Evolutionary conservation across 2,329 filamentous ascomycete species (phyloP).

Genomic region (Penicillium sp.): DNA sequence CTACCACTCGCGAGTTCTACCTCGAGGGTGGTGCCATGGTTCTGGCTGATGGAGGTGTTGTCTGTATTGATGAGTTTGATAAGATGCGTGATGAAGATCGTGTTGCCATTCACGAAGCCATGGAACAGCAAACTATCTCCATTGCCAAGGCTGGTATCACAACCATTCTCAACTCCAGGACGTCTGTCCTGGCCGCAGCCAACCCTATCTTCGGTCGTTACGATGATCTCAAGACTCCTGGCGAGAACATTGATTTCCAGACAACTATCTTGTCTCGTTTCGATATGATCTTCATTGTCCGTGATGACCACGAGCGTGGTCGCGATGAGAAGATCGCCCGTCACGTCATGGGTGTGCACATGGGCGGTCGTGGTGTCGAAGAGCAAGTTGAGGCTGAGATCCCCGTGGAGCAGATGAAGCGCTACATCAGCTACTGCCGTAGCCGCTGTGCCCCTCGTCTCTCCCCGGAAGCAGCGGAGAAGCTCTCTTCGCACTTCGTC

Average conservation of each 20-base stretch:
- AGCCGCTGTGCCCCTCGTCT: slow-evolving; percentile 90
- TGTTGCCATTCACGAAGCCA: slow-evolving; percentile 97
- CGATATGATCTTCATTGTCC: slow-evolving; percentile 99
- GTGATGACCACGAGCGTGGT: slow-evolving; percentile 85
- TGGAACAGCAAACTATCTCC: slow-evolving; percentile 99
- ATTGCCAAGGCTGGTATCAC: slow-evolving; percentile 99
- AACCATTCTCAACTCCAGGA: slow-evolving; percentile 93
- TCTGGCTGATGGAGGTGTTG: slow-evolving; percentile 91
- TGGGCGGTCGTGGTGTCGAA: slow-evolving; percentile 81
- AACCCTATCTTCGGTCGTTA: slow-evolving; percentile 98
- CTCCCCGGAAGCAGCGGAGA: slow-evolving; percentile 87
- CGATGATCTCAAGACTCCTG: slow-evolving; percentile 95
- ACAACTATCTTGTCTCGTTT: slow-evolving; percentile 98
- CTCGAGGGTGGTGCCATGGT: slow-evolving; percentile 99
- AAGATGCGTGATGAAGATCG: slow-evolving; percentile 99
- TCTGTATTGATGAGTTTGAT: slow-evolving; percentile 99
- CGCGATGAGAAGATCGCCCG: slow-evolving; percentile 92
- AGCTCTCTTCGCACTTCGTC: slow-evolving; percentile 95
- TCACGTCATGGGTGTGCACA: slow-evolving; percentile 97
- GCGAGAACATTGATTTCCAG: slow-evolving; percentile 99
- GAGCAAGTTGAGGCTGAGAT: slow-evolving; percentile 86
- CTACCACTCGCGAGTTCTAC: slow-evolving; percentile 92
- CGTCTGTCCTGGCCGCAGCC: slow-evolving; percentile 90
- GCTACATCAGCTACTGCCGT: slow-evolving; percentile 96
- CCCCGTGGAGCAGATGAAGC: slow-evolving; percentile 92